These are phyloP conservation scores for Astrocystis sublimbata DNA, from an alignment of 495 filamentous ascomycete species.

Conservation along the genomic window DNA sequence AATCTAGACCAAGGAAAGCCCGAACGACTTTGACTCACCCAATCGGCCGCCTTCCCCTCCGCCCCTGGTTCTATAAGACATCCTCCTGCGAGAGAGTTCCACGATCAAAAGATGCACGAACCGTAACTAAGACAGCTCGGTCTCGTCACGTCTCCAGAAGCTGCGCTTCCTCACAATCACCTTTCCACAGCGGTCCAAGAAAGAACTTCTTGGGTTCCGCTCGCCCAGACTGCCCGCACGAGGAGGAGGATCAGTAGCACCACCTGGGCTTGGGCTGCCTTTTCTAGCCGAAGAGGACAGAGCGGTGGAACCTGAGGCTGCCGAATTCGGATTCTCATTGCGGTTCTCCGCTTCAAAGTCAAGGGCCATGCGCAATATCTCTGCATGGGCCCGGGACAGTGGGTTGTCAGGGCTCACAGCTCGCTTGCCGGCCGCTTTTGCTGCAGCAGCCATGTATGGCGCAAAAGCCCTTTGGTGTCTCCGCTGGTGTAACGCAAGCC, in stretches of 20 bases:
- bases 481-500: neutral
- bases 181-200: constrained; percentile 11
- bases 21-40: too few species aligned
- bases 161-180: constrained; percentile 10
- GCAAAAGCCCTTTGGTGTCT: constrained; percentile 1
- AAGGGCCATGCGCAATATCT: neutral
- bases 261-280: neutral
- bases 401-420: neutral
- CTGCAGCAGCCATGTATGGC: neutral
- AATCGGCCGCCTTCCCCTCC: too few species aligned
- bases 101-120: neutral
- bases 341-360: neutral
- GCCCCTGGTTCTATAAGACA: too few species aligned
- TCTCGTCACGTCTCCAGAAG: constrained; percentile 5
- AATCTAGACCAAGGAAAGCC: too few species aligned
- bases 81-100: too few species aligned
- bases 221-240: neutral
- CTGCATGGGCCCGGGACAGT: neutral
- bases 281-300: neutral
- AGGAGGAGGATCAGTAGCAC: neutral
- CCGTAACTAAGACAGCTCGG: neutral
- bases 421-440: neutral
- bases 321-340: neutral
- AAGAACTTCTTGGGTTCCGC: neutral
- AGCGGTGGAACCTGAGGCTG: neutral